Conservation (phyloP, 2,329 filamentous ascomycete species). For the Pezicula carpinea region DNA sequence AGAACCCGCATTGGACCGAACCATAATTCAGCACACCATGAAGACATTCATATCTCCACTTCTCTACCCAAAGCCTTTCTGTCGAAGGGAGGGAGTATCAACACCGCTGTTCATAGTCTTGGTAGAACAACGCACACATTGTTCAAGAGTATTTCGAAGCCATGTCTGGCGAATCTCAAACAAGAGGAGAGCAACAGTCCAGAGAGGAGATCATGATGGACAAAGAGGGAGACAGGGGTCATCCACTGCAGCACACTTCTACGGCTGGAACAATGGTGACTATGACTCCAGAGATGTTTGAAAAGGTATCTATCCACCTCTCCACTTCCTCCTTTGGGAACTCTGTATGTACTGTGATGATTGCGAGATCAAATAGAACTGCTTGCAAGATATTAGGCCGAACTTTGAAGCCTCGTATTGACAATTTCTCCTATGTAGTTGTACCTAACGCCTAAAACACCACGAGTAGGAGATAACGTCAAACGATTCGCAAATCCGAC, state of each 20-base stretch:
- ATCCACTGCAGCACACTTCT: background rate
- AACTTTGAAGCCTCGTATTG: too few species aligned
- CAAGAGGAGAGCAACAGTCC: background rate
- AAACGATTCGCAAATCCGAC: conserved; percentile 21
- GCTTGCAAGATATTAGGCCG: too few species aligned
- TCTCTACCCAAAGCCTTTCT: too few species aligned
- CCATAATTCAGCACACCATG: too few species aligned
- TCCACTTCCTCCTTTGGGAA: too few species aligned
- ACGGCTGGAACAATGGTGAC: conserved; percentile 2
- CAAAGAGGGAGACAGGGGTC: background rate
- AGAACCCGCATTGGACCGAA: too few species aligned
- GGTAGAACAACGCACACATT: too few species aligned
- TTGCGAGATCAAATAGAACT: background rate
- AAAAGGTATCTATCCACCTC: conserved; percentile 11
- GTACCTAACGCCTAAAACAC: conserved; percentile 18
- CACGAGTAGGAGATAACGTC: conserved; percentile 11
- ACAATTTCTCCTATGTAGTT: conserved; percentile 6
- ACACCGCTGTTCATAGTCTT: too few species aligned
- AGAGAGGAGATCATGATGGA: background rate
- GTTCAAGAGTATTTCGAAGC: too few species aligned
- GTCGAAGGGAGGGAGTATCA: too few species aligned
- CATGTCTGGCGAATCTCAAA: background rate
- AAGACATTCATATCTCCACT: too few species aligned
- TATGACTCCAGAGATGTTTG: conserved; percentile 20
- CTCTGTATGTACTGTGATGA: background rate